Conservation (phyloP, 495 filamentous ascomycete genomes). For the Apodospora peruviana region DNA sequence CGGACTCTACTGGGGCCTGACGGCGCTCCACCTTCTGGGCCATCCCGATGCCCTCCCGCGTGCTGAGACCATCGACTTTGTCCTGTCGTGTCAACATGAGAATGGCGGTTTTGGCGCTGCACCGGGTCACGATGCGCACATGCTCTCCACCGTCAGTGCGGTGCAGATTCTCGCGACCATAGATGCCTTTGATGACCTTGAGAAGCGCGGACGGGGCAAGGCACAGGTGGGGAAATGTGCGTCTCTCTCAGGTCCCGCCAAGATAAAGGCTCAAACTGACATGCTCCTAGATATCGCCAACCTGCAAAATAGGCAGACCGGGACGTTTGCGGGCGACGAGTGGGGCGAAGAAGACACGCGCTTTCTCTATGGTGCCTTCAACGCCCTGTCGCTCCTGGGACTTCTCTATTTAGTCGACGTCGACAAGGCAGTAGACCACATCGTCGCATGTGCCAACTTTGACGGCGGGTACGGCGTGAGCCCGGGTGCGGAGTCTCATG, state of each 20-base stretch:
- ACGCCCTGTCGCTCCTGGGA: conserved; percentile 75
- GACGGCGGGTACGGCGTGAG: conserved; percentile 88
- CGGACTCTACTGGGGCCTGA: conserved; percentile 95
- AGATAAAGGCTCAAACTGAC: conserved; percentile 6
- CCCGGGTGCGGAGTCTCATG: conserved; percentile 86
- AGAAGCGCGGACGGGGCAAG: conserved; percentile 62
- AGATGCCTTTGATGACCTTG: conserved; percentile 79
- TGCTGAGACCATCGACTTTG: conserved; percentile 78
- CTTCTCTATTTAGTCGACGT: conserved; percentile 69
- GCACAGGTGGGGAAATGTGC: conserved; percentile 68
- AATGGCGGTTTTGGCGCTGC: conserved; percentile 90
- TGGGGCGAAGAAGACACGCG: conserved; percentile 96
- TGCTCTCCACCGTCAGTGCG: conserved; percentile 89
- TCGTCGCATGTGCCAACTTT: conserved; percentile 79
- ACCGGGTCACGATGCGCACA: conserved; percentile 89
- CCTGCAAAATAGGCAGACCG: conserved; percentile 73
- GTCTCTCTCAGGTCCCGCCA: conserved; percentile 15
- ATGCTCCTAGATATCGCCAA: conserved; percentile 61
- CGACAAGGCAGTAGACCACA: conserved; percentile 67
- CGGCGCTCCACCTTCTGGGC: conserved; percentile 76
- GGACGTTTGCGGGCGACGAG: conserved; percentile 86
- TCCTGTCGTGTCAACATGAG: conserved; percentile 82
- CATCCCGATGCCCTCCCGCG: conserved; percentile 76
- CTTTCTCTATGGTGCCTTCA: conserved; percentile 85
- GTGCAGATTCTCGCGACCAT: conserved; percentile 83